Conservation (phyloP, 495 filamentous ascomycete genomes). For the Thozetella sp. region DNA sequence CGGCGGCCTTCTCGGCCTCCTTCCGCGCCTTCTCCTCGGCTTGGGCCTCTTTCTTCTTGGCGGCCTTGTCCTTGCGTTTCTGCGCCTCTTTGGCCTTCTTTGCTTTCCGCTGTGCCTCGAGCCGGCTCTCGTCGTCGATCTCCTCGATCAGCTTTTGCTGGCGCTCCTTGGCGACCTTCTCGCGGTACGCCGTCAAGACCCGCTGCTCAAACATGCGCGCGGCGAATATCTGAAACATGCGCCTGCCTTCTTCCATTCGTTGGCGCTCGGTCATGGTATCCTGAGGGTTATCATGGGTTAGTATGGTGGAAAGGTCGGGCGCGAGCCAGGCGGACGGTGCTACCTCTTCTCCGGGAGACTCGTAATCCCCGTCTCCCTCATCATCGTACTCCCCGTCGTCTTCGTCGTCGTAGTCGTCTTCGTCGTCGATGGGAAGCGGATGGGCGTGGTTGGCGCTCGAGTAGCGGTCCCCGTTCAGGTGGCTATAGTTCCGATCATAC, state of each 20-base stretch:
- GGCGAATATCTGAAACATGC: constrained; percentile 99
- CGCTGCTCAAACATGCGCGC: constrained; percentile 99
- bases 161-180: constrained; percentile 92
- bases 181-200: constrained; percentile 93
- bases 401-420: constrained; percentile 70
- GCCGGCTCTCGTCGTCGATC: constrained; percentile 77
- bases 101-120: constrained; percentile 76
- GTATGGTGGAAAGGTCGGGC: constrained; percentile 12
- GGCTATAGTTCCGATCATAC: constrained; percentile 62
- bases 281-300: constrained; percentile 57
- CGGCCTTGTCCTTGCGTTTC: constrained; percentile 89
- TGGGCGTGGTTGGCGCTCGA: constrained; percentile 41
- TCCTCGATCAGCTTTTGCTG: constrained; percentile 92
- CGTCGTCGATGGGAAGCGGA: constrained; percentile 66
- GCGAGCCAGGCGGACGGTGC: constrained; percentile 8
- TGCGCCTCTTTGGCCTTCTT: constrained; percentile 94
- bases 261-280: constrained; percentile 97
- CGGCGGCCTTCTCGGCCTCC: constrained; percentile 89
- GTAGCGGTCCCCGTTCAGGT: constrained; percentile 43
- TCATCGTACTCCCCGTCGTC: constrained; percentile 71
- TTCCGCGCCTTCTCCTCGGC: constrained; percentile 86
- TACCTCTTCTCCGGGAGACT: constrained; percentile 82
- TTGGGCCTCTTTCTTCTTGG: constrained; percentile 79
- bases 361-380: constrained; percentile 88
- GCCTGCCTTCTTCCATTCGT: constrained; percentile 95